These are phyloP conservation scores for Fusarium burgessii DNA, from an alignment of 2,329 filamentous ascomycete species.

Conservation along the genomic window DNA sequence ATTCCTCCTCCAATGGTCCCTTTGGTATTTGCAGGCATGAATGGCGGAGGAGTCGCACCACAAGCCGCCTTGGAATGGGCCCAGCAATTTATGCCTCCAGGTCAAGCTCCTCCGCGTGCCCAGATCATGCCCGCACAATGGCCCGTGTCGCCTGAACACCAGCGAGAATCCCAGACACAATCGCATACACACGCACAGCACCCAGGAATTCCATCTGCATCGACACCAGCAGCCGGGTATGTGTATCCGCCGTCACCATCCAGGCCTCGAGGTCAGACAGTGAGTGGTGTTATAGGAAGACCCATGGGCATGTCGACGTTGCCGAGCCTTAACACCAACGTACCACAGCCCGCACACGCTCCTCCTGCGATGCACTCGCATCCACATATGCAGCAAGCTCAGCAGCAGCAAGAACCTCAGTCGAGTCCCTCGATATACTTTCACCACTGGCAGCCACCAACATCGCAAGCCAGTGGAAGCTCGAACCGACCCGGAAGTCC, in stretches of 20 bases:
- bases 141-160: conserved; percentile 65
- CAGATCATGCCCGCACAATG: conserved; percentile 65
- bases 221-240: conserved; percentile 57
- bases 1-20: conserved; percentile 81
- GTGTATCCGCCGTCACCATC: conserved; percentile 63
- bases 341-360: conserved; percentile 52
- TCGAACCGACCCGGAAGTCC: conserved; percentile 78
- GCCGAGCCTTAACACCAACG: conserved; percentile 60
- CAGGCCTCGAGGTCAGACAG: conserved; percentile 63
- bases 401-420: conserved; percentile 64
- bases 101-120: conserved; percentile 58
- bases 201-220: conserved; percentile 50
- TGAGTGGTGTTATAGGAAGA: conserved; percentile 57
- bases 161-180: conserved; percentile 63
- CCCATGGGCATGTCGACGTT: conserved; percentile 54
- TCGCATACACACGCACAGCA: conserved; percentile 58
- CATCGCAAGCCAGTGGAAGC: conserved; percentile 69
- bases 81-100: conserved; percentile 72
- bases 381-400: conserved; percentile 66
- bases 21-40: conserved; percentile 79
- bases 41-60: conserved; percentile 67
- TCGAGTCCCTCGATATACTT: conserved; percentile 86
- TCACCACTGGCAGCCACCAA: conserved; percentile 91
- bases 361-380: conserved; percentile 54
- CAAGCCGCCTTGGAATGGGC: conserved; percentile 74